These are phyloP conservation scores for Aspergillus intermedius DNA, from an alignment of 2,329 filamentous ascomycete genomes.

Conservation along the genomic window DNA sequence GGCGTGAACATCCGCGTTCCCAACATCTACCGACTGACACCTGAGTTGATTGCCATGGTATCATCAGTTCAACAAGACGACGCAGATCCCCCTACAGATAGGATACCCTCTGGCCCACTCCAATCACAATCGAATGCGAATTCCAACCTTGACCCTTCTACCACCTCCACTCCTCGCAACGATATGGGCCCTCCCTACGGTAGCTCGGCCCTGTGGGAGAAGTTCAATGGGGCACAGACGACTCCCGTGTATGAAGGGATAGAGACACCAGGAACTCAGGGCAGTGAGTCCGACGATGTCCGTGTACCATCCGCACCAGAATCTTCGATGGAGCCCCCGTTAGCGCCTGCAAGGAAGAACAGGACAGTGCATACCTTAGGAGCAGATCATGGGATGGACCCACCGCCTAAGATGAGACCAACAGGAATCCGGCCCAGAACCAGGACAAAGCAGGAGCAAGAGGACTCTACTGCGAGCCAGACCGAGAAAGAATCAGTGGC, in stretches of 20 bases:
- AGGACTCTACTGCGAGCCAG: slow-evolving; percentile 32
- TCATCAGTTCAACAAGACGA: slow-evolving; percentile 29
- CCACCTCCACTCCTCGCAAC: slow-evolving; percentile 24
- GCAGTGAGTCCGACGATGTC: slow-evolving; percentile 36
- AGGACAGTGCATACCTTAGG: slow-evolving; percentile 51
- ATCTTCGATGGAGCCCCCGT: slow-evolving; percentile 35
- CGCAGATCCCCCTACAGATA: slow-evolving; percentile 25
- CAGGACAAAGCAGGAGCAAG: slow-evolving; percentile 33
- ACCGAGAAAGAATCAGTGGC: slow-evolving; percentile 26
- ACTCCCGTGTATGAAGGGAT: slow-evolving; percentile 47
- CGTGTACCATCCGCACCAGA: slow-evolving; percentile 26
- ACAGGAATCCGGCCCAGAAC: slow-evolving; percentile 37
- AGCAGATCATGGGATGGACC: slow-evolving; percentile 46
- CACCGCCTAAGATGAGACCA: slow-evolving; percentile 60
- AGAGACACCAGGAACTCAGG: slow-evolving; percentile 57
- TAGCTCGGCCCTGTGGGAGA: slow-evolving; percentile 44
- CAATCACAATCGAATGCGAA: slow-evolving; percentile 33
- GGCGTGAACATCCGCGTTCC: slow-evolving; percentile 72
- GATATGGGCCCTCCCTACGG: slow-evolving; percentile 30
- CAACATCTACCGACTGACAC: slow-evolving; percentile 76
- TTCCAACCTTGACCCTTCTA: slow-evolving; percentile 39
- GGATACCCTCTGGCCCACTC: slow-evolving; percentile 22
- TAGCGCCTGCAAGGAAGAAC: slow-evolving; percentile 44
- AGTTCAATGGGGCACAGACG: slow-evolving; percentile 33
- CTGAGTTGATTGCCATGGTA: slow-evolving; percentile 53